Percentiles rank a stretch among this genome's conserved stretches.
phyloP scores from a whole-genome alignment of 306 rosid species.

The Pyrus bretschneideri region DNA sequence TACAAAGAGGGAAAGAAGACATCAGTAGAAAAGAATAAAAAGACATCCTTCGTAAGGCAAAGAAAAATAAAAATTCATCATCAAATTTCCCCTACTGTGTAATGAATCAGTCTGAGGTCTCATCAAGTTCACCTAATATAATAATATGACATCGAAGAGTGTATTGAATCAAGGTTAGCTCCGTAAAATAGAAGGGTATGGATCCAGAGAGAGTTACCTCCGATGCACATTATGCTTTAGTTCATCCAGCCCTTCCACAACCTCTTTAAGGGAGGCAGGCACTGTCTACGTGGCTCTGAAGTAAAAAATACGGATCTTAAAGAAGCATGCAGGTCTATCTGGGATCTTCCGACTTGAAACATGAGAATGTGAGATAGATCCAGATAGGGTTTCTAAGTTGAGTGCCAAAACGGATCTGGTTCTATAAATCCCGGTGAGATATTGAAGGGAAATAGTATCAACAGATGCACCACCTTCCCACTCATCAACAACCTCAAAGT shows the following conservation, averaged over 20 bases:
- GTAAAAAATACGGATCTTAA: slow-evolving; percentile 23
- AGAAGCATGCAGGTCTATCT: slow-evolving; percentile 19
- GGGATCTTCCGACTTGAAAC: slow-evolving; percentile 28
- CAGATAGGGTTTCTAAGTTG: slow-evolving; percentile 28
- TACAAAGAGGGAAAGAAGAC: not conserved
- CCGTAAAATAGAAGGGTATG: slow-evolving; percentile 40
- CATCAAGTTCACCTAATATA: slow-evolving; percentile 40
- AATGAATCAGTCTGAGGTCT: slow-evolving; percentile 32
- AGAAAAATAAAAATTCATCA: not conserved
- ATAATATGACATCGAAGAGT: slow-evolving; percentile 38
- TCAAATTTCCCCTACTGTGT: slow-evolving; percentile 22
- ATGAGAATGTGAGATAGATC: slow-evolving; percentile 20
- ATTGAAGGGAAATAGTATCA: slow-evolving; percentile 42
- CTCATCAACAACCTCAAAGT: slow-evolving; percentile 34
- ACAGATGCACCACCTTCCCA: slow-evolving; percentile 36
- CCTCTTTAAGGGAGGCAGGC: slow-evolving; percentile 15
- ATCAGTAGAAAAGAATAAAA: not conserved
- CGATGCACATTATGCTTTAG: slow-evolving; percentile 26
- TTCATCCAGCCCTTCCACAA: slow-evolving; percentile 28
- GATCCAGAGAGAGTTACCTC: slow-evolving; percentile 47
- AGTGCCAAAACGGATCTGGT: slow-evolving; percentile 37
- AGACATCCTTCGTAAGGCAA: not conserved
- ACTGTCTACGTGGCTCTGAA: slow-evolving; percentile 8
- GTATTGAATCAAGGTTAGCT: slow-evolving; percentile 36
- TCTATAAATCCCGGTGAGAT: slow-evolving; percentile 33